Percentiles rank a stretch among this genome's conserved stretches.
phyloP scores from a whole-genome alignment of 768 basidiomycete genomes.

The Cyathus striatus region DNA sequence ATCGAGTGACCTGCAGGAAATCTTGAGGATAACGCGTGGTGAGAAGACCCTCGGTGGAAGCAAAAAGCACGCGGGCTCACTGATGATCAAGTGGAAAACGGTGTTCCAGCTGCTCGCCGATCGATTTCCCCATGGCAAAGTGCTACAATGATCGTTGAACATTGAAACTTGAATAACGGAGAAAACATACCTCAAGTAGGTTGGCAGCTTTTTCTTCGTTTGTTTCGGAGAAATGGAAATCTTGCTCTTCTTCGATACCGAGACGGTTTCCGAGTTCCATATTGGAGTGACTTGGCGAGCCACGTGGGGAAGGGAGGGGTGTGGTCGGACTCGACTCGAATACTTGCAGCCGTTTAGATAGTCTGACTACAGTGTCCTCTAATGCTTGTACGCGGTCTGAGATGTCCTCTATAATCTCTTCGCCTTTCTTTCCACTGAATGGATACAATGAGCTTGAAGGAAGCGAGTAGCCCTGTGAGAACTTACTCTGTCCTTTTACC shows the following conservation, averaged over 20 bases:
- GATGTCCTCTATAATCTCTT: slow-evolving; percentile 17
- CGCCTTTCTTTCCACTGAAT: slow-evolving; percentile 5
- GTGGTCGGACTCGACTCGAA: no score
- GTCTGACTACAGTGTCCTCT: slow-evolving; percentile 14
- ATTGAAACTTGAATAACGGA: no score
- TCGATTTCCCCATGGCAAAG: no score
- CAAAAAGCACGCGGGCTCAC: no score
- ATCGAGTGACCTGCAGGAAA: slow-evolving; percentile 15
- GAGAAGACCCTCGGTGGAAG: no score
- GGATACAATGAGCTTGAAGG: no score
- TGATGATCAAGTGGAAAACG: no score
- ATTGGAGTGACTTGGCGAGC: no score
- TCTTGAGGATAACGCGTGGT: neutral
- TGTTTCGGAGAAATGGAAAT: slow-evolving; percentile 11
- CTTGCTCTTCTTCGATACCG: slow-evolving; percentile 6
- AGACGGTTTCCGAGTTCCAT: slow-evolving; percentile 2
- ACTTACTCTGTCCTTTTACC: slow-evolving; percentile 13
- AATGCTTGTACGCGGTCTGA: slow-evolving; percentile 16
- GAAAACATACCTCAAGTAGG: slow-evolving; percentile 16
- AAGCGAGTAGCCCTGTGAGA: no score
- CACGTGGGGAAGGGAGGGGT: no score
- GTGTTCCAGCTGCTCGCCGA: no score
- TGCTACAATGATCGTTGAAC: no score
- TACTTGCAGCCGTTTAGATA: slow-evolving; percentile 6
- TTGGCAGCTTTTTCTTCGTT: slow-evolving; percentile 19